Percentiles rank a stretch among this genome's conserved stretches.
Evolutionary conservation across 1,139 yeast species (phyloP).

Genomic region (Torulaspora pretoriensis): DNA sequence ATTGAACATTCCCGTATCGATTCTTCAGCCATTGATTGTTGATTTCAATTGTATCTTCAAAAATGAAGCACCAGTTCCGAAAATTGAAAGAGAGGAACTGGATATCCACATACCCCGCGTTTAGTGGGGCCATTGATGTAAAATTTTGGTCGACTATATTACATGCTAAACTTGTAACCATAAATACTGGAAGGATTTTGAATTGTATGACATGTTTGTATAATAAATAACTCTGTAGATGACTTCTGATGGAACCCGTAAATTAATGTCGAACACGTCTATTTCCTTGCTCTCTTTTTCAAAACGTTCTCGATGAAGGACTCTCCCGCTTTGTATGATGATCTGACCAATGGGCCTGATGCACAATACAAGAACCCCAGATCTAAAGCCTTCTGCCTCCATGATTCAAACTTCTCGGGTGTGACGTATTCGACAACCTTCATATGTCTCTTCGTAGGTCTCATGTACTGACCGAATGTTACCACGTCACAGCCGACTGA

Average conservation of each 20-base stretch:
- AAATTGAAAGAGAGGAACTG: slow-evolving; percentile 34
- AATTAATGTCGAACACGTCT: slow-evolving; percentile 2
- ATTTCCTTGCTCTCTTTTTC: slow-evolving; percentile 53
- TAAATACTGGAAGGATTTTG: background rate
- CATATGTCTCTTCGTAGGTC: slow-evolving; percentile 98
- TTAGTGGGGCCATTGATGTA: slow-evolving; percentile 2
- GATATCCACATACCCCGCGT: slow-evolving; percentile 39
- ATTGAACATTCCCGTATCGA: slow-evolving; percentile 62
- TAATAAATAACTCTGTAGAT: slow-evolving; percentile 4
- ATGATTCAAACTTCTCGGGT: slow-evolving; percentile 92
- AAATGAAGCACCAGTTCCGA: slow-evolving; percentile 42
- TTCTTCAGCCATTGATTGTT: slow-evolving; percentile 57
- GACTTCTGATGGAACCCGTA: background rate
- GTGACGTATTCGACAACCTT: slow-evolving; percentile 92
- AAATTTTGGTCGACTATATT: too few species aligned
- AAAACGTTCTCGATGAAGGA: slow-evolving; percentile 93
- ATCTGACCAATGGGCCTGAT: slow-evolving; percentile 93
- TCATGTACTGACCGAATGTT: slow-evolving; percentile 98
- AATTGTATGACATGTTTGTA: background rate
- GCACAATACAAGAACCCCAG: slow-evolving; percentile 96
- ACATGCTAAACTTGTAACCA: too few species aligned
- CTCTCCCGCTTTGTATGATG: slow-evolving; percentile 98
- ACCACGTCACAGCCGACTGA: slow-evolving; percentile 83
- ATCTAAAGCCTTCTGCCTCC: slow-evolving; percentile 79
- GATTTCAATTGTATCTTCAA: slow-evolving; percentile 66